Percentiles rank a stretch among this genome's conserved stretches.
Evolutionary conservation across 2,329 filamentous ascomycete species (phyloP).

Genomic region (Trematosphaeria pertusa): DNA sequence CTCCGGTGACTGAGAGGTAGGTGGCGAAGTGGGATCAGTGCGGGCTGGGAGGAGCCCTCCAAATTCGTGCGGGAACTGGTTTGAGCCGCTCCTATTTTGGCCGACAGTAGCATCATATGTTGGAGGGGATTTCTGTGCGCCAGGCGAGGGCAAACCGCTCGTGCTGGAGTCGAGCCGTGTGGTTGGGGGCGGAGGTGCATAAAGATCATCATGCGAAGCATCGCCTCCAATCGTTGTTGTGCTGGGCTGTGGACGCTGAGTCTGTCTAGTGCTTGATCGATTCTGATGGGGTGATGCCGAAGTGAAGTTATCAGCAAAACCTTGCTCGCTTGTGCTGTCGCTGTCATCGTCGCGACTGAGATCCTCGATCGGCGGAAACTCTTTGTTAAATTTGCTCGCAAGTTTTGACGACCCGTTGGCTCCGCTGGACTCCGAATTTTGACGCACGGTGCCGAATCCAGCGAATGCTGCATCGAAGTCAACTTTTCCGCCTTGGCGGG

Average conservation of each 20-base stretch:
- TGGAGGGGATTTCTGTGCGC: slow-evolving; percentile 66
- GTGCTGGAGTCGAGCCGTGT: slow-evolving; percentile 44
- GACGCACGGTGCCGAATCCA: slow-evolving; percentile 67
- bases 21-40: slow-evolving; percentile 57
- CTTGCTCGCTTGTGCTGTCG: slow-evolving; percentile 70
- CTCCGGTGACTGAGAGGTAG: slow-evolving; percentile 46
- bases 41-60: slow-evolving; percentile 63
- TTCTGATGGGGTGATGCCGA: slow-evolving; percentile 59
- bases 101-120: slow-evolving; percentile 58
- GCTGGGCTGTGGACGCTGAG: slow-evolving; percentile 35
- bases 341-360: slow-evolving; percentile 84
- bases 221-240: slow-evolving; percentile 26
- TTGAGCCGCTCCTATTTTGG: slow-evolving; percentile 45
- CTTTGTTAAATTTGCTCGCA: slow-evolving; percentile 67
- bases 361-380: slow-evolving; percentile 94
- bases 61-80: slow-evolving; percentile 62
- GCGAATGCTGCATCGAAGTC: slow-evolving; percentile 89
- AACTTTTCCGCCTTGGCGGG: slow-evolving; percentile 64
- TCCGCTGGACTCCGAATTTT: slow-evolving; percentile 52
- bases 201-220: slow-evolving; percentile 39
- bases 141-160: slow-evolving; percentile 57
- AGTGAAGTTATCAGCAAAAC: slow-evolving; percentile 93
- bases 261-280: slow-evolving; percentile 32
- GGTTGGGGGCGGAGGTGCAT: slow-evolving; percentile 41
- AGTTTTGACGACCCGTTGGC: slow-evolving; percentile 37